Conservation (phyloP, 768 basidiomycete genomes). For the Trichaptum fuscoviolaceum region DNA sequence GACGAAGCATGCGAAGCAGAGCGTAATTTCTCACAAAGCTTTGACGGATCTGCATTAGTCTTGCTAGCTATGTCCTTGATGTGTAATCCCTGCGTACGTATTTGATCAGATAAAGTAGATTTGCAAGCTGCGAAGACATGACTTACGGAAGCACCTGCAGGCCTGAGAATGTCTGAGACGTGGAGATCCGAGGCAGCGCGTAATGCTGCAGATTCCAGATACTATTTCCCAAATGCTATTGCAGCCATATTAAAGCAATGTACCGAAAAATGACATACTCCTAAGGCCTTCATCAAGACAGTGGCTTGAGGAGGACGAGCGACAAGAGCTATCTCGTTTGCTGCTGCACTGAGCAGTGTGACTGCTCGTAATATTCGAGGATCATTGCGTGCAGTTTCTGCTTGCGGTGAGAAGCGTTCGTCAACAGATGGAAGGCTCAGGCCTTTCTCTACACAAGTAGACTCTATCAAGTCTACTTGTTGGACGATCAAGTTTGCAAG, state of each 20-base stretch:
- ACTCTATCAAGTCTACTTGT: background rate
- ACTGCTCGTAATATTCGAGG: background rate
- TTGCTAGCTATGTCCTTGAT: slow-evolving; percentile 9
- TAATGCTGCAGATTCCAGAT: slow-evolving; percentile 8
- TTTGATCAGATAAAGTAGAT: background rate
- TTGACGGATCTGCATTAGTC: slow-evolving; percentile 6
- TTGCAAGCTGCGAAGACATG: background rate
- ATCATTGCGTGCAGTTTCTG: background rate
- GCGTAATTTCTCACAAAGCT: slow-evolving; percentile 10
- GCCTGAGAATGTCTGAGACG: slow-evolving; percentile 14
- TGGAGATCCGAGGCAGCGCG: slow-evolving; percentile 3
- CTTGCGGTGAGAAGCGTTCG: background rate
- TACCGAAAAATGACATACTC: background rate
- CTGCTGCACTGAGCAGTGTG: background rate
- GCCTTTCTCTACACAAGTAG: background rate
- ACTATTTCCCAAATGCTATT: background rate
- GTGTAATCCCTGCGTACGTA: slow-evolving; percentile 14
- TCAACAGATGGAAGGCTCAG: background rate
- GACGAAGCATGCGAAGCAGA: background rate
- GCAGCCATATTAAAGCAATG: background rate
- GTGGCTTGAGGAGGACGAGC: background rate
- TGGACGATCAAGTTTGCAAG: background rate
- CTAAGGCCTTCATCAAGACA: background rate
- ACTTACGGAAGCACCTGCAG: slow-evolving; percentile 7
- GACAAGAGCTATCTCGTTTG: background rate